phyloP scores from a whole-genome alignment of 441 rosid genomes.

The Flueggea neowawraea region DNA sequence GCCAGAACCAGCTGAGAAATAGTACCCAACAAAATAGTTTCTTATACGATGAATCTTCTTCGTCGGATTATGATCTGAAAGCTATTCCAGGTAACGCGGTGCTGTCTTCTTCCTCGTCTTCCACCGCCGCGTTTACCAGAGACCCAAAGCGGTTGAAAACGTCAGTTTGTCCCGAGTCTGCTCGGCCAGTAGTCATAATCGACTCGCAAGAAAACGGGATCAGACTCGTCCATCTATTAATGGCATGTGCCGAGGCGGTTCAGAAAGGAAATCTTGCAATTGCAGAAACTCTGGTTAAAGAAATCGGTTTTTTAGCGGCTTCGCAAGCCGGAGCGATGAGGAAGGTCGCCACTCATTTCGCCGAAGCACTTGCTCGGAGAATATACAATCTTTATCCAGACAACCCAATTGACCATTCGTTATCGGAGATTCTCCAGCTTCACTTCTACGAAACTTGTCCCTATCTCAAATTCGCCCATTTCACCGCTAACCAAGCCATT shows the following conservation, averaged over 20 bases:
- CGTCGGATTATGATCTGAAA: conserved; percentile 62
- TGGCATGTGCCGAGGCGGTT: conserved; percentile 87
- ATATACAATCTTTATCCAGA: conserved; percentile 55
- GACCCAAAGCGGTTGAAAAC: not conserved
- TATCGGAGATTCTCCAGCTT: conserved; percentile 67
- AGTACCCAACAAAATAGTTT: no score
- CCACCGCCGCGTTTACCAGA: no score
- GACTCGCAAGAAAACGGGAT: conserved; percentile 87
- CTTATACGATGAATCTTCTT: no score
- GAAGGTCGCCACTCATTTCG: conserved; percentile 81
- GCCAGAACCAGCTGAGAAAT: not conserved
- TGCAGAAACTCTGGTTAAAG: conserved; percentile 72
- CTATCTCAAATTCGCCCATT: conserved; percentile 87
- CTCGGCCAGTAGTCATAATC: conserved; percentile 60
- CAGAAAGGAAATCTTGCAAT: conserved; percentile 52
- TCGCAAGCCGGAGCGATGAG: conserved; percentile 89
- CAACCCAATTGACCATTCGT: conserved; percentile 40
- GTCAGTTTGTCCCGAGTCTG: conserved; percentile 25
- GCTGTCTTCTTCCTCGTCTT: conserved; percentile 20
- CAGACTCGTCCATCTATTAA: conserved; percentile 65
- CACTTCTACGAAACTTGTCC: conserved; percentile 93
- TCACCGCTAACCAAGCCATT: conserved; percentile 91
- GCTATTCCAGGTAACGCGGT: conserved; percentile 61
- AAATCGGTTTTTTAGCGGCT: conserved; percentile 52
- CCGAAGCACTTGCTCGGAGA: conserved; percentile 74